phyloP scores from a whole-genome alignment of 2,329 filamentous ascomycete genomes.

The Grosmannia serpens region DNA sequence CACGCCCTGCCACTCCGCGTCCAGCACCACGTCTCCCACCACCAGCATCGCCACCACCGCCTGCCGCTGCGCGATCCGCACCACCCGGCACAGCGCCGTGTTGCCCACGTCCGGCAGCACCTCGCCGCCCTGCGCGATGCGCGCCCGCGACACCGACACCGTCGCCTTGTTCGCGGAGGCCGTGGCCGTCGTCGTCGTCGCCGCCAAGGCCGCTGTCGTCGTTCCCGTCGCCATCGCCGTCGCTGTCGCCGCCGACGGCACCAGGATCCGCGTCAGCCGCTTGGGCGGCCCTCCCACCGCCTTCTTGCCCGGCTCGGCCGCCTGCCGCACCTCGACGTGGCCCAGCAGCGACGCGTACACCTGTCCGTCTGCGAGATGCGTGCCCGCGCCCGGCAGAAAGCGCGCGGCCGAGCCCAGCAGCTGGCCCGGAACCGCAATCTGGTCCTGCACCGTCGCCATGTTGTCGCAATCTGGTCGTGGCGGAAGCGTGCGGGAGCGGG shows the following conservation, averaged over 20 bases:
- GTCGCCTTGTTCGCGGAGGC: constrained; percentile 32
- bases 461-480: neutral
- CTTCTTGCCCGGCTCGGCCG: constrained; percentile 25
- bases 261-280: too few relatives aligned
- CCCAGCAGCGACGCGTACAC: constrained; percentile 79
- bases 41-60: constrained; percentile 79
- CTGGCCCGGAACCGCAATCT: constrained; percentile 68
- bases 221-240: too few relatives aligned
- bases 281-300: neutral
- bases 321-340: constrained; percentile 44
- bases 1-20: constrained; percentile 74
- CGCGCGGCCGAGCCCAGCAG: constrained; percentile 56
- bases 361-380: constrained; percentile 64
- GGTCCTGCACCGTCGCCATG: neutral
- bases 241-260: too few relatives aligned
- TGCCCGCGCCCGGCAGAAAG: constrained; percentile 68
- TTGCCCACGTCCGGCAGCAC: constrained; percentile 73
- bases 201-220: too few relatives aligned
- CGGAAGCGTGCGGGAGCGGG: too few relatives aligned
- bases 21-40: constrained; percentile 59
- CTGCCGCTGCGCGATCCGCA: constrained; percentile 73
- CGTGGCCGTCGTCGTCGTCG: too few relatives aligned
- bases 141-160: constrained; percentile 42
- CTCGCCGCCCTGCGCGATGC: constrained; percentile 31
- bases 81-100: constrained; percentile 73